These are phyloP conservation scores for Mortierella claussenii DNA, from an alignment of 192 early-diverging fungal genomes.

Conservation along the genomic window DNA sequence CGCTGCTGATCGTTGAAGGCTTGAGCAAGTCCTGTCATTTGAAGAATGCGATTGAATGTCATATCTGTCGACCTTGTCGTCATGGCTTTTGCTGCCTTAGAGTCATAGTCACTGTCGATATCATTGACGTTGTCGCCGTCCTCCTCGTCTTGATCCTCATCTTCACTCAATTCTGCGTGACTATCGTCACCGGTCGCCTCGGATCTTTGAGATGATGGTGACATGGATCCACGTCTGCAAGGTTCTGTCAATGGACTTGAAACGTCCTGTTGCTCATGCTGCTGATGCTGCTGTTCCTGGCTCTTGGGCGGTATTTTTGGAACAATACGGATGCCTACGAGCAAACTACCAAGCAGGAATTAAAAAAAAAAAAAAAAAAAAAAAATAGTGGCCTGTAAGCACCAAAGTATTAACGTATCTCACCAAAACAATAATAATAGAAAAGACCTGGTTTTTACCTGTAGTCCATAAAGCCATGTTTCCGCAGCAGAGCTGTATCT, in stretches of 20 bases:
- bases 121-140: constrained; percentile 7
- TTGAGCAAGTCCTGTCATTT: no score
- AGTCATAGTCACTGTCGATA: constrained; percentile 3
- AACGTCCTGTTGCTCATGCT: no score
- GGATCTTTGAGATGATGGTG: no score
- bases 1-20: background rate
- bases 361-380: background rate
- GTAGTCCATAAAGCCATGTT: constrained; percentile 51
- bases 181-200: no score
- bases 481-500: constrained; percentile 37
- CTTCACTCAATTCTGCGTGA: no score
- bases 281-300: background rate
- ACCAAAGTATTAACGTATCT: no score
- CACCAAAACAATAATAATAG: background rate
- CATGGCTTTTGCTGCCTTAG: no score
- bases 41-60: no score
- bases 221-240: no score
- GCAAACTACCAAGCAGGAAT: constrained; percentile 11
- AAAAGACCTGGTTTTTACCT: constrained; percentile 15
- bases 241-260: no score
- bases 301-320: constrained; percentile 16
- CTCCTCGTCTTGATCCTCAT: constrained; percentile 17
- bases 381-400: background rate
- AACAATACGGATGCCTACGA: constrained; percentile 36
- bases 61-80: background rate